A percentile compares a stretch with the other conserved stretches of the same genome.
Evolutionary conservation across 768 basidiomycete genomes (phyloP).

Genomic region (Amanita pallidorosea): DNA sequence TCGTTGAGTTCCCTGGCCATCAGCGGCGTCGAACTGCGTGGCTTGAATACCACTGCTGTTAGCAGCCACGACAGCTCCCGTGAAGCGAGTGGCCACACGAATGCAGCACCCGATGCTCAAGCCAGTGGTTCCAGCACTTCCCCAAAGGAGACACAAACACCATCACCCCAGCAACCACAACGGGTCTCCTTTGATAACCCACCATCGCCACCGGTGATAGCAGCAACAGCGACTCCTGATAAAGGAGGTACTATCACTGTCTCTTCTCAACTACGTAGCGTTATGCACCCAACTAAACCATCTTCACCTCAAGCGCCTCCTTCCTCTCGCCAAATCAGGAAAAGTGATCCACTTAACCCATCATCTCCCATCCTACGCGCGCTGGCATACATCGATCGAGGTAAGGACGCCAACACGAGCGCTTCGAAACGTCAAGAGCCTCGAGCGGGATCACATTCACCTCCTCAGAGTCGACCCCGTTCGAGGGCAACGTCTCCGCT

Average conservation of each 20-base stretch:
- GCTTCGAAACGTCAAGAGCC: slow-evolving; percentile 7
- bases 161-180: slow-evolving; percentile 8
- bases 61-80: background rate
- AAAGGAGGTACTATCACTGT: slow-evolving; percentile 23
- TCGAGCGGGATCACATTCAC: slow-evolving; percentile 16
- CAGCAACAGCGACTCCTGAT: slow-evolving; percentile 21
- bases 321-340: slow-evolving; percentile 15
- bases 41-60: background rate
- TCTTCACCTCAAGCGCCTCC: slow-evolving; percentile 13
- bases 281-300: background rate
- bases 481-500: slow-evolving; percentile 50
- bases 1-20: slow-evolving; percentile 31
- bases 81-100: slow-evolving; percentile 1
- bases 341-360: slow-evolving; percentile 23
- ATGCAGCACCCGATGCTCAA: background rate
- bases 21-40: slow-evolving; percentile 12
- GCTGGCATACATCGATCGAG: slow-evolving; percentile 14
- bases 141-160: slow-evolving; percentile 2
- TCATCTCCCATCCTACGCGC: slow-evolving; percentile 24
- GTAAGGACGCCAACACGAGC: slow-evolving; percentile 14
- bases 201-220: slow-evolving; percentile 7
- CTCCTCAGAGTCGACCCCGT: slow-evolving; percentile 26
- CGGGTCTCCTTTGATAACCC: slow-evolving; percentile 11
- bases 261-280: background rate
- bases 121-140: background rate